Conservation (phyloP, 208 protist genomes). For the Leishmania arabica region DNA sequence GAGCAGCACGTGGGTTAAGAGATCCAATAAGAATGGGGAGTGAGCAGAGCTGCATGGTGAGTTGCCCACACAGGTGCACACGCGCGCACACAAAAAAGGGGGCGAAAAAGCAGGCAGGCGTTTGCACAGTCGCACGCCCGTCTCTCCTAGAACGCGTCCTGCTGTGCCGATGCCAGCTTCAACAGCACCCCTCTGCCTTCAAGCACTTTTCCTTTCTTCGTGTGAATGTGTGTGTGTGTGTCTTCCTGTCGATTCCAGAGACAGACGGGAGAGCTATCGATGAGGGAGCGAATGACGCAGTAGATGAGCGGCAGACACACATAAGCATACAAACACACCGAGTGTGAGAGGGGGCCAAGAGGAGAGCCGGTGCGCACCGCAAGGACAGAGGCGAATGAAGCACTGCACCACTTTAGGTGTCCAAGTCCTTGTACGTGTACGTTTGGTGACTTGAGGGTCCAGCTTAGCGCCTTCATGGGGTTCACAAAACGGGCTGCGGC, state of each 20-base stretch:
- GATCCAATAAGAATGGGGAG: background rate
- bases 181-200: background rate
- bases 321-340: background rate
- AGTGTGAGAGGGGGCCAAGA: background rate
- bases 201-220: background rate
- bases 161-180: background rate
- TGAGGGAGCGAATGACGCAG: too few species aligned
- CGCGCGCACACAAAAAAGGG: background rate
- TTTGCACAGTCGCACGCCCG: background rate
- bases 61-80: background rate
- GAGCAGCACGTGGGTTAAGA: background rate
- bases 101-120: background rate
- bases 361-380: background rate
- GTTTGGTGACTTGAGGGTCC: background rate
- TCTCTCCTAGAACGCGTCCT: background rate
- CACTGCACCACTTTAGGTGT: background rate
- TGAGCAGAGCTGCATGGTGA: background rate
- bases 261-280: background rate
- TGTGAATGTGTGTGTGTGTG: background rate
- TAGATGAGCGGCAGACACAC: background rate
- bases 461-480: background rate
- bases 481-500: background rate
- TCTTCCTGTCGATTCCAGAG: background rate
- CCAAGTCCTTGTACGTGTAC: background rate
- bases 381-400: background rate